Base-by-base conservation (phyloP, 805 yeast species). In the Metschnikowia koreensis region DNA sequence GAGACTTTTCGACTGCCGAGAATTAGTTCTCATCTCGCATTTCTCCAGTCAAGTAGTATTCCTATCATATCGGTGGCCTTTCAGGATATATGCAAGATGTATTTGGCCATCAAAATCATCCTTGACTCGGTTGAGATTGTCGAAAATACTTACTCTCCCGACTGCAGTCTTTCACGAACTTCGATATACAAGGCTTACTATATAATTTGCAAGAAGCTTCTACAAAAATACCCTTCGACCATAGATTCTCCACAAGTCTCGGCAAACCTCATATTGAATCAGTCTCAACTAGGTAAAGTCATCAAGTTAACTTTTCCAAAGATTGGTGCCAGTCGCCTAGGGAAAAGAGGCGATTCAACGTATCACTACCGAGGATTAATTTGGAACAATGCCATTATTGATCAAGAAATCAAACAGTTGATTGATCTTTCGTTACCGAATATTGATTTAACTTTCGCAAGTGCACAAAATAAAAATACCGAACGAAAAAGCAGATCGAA, bases 1-100 rank as follows among this genome's bases (percentile, higher is more conserved):
- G 13, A 31, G 13, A 31, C 34, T 31, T 31, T 31, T 6, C 34
- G 34, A 3, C 34, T 10, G 34, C 34, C 34, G 22, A 22, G 22
- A 22, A 22, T 22, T 31, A 12, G 34, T 31, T 9, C 34, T 31
- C 12, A 31, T 12, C 12, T 3, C 10, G 6, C 2, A 31, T 31
- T 31, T 10, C 34, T 10, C 34, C 13, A 10, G 3, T 10, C 34
- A 31, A 9, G 12, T 10, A 31, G 13, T 6, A 9, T 31, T 31
- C 34, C 13, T 9, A 9, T 10, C 13, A 31, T 31, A 31, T 64
- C 66, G 41, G 67, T 74, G 31, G 74, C 73, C 58, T 70, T 69
- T 56, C 77, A 74, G 56, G 79, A 74, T 53, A 61, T 74, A n/a
- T 63, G 71, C 47, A 62, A 78, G 50, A 68, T 74, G 1, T 73